Evolutionary conservation across 2,329 filamentous ascomycete genomes (phyloP), one percentile per base, ranked within the genome.

Genomic region (Talaromyces rugulosus): DNA sequence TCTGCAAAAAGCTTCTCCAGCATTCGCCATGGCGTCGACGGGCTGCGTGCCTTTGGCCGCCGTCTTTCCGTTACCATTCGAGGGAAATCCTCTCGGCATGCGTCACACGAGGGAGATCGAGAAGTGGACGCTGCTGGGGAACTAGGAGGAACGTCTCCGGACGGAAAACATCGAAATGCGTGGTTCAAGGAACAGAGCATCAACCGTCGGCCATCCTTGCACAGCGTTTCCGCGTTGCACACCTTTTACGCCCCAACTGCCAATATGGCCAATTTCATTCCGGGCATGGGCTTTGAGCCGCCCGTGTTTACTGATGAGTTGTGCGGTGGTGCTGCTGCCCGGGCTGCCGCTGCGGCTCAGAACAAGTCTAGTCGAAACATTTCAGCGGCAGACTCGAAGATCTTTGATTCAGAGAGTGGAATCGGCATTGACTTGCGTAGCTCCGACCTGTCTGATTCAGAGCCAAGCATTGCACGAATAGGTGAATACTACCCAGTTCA

Each of bases 321-420:
- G n/a, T 74, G 67, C 34, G 72, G 74, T 8, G 79, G 79, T 23
- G 76, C 79, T 4, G 78, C 79, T 9, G 80, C 80, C 14, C 74
- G 80, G 60, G 79, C 79, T 31, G 77, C 80, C 11, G 79, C 78
- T 3, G 80, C 79, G n/a, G 79, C 78, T n/a, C 78, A 81, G 66
- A 81, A 81, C 65, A 71, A 72, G 54, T 62, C 64, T 9, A 69
- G 72, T 64, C 67, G 70, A 58, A 57, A 58, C 44, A 36, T 51
- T 63, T 67, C 63, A 47, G 67, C 60, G 30, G 71, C 72, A 57
- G 62, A 74, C 59, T 61, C 70, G 56, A 75, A 71, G 61, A 67
- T 65, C 28, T 71, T 69, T 9, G 80, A 82, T 66, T 77, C 80
- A 3, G 80, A 82, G 67, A 82, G 80, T 68, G 80, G 80, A 11